phyloP scores from a whole-genome alignment of 1,284 basidiomycete genomes.

The Tilletia setariae region DNA sequence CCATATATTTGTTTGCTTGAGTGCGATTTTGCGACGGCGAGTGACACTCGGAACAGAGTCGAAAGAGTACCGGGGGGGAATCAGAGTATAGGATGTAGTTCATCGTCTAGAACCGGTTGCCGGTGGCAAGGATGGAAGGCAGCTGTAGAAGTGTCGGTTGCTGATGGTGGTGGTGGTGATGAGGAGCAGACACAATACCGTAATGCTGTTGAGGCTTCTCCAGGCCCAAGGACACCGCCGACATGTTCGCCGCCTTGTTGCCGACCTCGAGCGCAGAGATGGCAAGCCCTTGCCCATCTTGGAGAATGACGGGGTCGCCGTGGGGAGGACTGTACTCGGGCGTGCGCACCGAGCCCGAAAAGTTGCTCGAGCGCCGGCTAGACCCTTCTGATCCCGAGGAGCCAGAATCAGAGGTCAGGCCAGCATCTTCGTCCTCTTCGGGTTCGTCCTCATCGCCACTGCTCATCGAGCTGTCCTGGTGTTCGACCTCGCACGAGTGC shows the following conservation, averaged over 20 bases:
- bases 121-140: not conserved
- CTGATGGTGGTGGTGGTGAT: not conserved
- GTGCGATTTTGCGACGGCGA: too few relatives aligned
- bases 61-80: too few relatives aligned
- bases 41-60: too few relatives aligned
- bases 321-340: not conserved
- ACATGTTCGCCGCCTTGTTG: not conserved
- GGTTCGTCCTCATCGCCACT: slow-evolving; percentile 11
- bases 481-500: not conserved
- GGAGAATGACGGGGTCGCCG: not conserved
- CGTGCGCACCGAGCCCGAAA: not conserved
- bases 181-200: too few relatives aligned
- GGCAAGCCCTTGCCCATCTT: not conserved
- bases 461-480: not conserved
- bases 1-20: too few relatives aligned
- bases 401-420: slow-evolving; percentile 3
- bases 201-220: not conserved
- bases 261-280: not conserved
- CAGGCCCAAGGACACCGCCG: not conserved
- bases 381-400: not conserved
- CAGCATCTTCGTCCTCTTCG: slow-evolving; percentile 1
- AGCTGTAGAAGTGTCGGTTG: not conserved
- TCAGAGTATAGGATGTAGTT: too few relatives aligned
- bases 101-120: slow-evolving; percentile 3
- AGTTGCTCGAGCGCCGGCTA: not conserved